These are phyloP conservation scores for Brasilioporus rufonigricans DNA, from an alignment of 768 basidiomycete species.

Conservation along the genomic window DNA sequence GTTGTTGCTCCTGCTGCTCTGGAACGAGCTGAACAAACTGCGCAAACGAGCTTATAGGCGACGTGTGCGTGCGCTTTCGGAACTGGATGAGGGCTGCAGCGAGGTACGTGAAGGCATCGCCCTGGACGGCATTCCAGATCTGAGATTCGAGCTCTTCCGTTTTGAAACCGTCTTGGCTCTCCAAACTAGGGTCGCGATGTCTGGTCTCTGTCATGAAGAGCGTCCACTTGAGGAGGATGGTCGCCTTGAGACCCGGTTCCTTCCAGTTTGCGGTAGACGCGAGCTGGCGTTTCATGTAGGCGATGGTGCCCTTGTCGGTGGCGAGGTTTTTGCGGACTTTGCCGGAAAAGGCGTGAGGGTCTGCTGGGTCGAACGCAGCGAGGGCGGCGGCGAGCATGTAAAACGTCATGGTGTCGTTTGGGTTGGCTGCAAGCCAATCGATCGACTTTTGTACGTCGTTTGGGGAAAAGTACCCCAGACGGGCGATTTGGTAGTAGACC, in stretches of 20 bases:
- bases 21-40: conserved; percentile 37
- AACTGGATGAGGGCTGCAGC: conserved; percentile 57
- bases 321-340: conserved; percentile 47
- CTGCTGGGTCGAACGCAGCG: conserved; percentile 62
- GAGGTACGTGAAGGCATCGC: conserved; percentile 76
- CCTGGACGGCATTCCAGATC: conserved; percentile 81
- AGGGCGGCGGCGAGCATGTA: conserved; percentile 68
- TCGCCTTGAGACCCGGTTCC: conserved; percentile 66
- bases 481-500: conserved; percentile 60
- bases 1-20: conserved; percentile 37
- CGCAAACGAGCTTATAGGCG: conserved; percentile 37
- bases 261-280: conserved; percentile 58
- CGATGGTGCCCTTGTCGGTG: conserved; percentile 44
- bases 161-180: conserved; percentile 61
- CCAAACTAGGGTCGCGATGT: conserved; percentile 62
- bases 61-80: conserved; percentile 35
- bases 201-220: conserved; percentile 78
- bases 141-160: conserved; percentile 80
- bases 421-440: conserved; percentile 67
- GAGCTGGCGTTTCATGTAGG: conserved; percentile 60
- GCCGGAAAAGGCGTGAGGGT: conserved; percentile 48
- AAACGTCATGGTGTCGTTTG: conserved; percentile 66
- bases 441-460: conserved; percentile 60
- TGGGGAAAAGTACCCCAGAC: conserved; percentile 58
- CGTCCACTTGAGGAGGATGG: conserved; percentile 82